A percentile compares a stretch with the other conserved stretches of the same genome.
Conservation (phyloP, 768 basidiomycete species). For the Scleroderma bovista region DNA sequence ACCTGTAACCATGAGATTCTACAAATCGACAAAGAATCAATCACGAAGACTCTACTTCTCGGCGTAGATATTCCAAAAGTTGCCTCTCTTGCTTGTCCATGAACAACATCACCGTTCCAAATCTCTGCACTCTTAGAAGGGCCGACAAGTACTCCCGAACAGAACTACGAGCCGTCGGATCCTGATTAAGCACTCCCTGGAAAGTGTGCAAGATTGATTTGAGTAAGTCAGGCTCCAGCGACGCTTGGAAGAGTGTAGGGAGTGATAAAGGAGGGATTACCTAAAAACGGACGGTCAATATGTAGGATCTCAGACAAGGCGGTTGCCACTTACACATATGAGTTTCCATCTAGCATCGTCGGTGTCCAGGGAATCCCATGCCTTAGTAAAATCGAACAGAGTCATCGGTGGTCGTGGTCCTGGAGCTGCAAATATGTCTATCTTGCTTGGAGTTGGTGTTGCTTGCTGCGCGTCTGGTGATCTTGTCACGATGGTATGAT, state of each 20-base stretch:
- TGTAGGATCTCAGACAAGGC: not conserved
- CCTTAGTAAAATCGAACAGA: conserved; percentile 57
- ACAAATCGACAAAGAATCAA: too few relatives aligned
- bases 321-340: conserved; percentile 44
- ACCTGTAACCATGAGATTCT: too few relatives aligned
- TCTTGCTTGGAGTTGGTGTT: conserved; percentile 1
- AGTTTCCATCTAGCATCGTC: conserved; percentile 50
- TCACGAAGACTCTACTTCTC: conserved; percentile 13
- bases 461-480: conserved; percentile 14
- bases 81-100: conserved; percentile 51
- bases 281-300: conserved; percentile 27
- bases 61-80: conserved; percentile 44
- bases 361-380: conserved; percentile 45
- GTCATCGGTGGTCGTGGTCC: conserved; percentile 36
- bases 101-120: conserved; percentile 58
- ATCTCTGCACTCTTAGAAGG: conserved; percentile 54
- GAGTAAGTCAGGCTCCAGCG: conserved; percentile 63
- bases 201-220: conserved; percentile 53
- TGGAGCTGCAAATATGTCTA: conserved; percentile 2
- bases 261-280: conserved; percentile 49
- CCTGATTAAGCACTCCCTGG: conserved; percentile 22
- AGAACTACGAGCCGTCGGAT: conserved; percentile 9
- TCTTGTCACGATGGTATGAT: conserved; percentile 49
- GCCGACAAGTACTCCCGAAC: conserved; percentile 46
- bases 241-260: conserved; percentile 61